Percentiles rank a stretch among this genome's conserved stretches.
Conservation (phyloP, 148 eudicot genomes). For the Drosera capensis region DNA sequence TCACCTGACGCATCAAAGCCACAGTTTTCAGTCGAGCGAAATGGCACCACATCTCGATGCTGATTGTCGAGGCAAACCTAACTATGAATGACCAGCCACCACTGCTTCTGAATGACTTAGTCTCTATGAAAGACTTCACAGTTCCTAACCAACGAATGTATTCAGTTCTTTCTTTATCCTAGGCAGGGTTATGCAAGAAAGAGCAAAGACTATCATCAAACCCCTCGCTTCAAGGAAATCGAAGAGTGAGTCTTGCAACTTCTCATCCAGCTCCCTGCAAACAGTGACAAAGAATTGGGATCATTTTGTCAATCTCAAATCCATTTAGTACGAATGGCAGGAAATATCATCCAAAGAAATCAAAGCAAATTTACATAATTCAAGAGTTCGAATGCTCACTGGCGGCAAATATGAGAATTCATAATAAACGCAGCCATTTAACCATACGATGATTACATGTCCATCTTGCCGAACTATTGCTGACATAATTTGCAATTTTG, state of each 20-base stretch:
- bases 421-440: background rate
- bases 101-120: too few species aligned
- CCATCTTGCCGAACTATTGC: too few species aligned
- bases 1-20: too few species aligned
- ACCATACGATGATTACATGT: too few species aligned
- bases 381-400: too few species aligned
- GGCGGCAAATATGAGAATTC: too few species aligned
- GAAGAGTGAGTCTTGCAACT: slow-evolving; percentile 60
- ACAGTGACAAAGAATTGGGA: background rate
- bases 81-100: too few species aligned
- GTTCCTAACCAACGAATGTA: slow-evolving; percentile 63
- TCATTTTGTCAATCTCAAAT: background rate
- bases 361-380: too few species aligned
- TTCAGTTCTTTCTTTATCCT: slow-evolving; percentile 53
- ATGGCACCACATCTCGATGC: too few species aligned
- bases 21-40: too few species aligned
- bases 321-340: background rate
- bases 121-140: slow-evolving; percentile 41
- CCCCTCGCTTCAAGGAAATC: slow-evolving; percentile 73
- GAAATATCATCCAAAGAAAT: background rate
- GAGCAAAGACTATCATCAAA: slow-evolving; percentile 56
- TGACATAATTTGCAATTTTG: too few species aligned
- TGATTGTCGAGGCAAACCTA: too few species aligned
- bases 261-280: slow-evolving; percentile 82
- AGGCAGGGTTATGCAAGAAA: slow-evolving; percentile 51